Evolutionary conservation across 495 filamentous ascomycete genomes (phyloP).

Genomic region (Margaritispora aquatica): DNA sequence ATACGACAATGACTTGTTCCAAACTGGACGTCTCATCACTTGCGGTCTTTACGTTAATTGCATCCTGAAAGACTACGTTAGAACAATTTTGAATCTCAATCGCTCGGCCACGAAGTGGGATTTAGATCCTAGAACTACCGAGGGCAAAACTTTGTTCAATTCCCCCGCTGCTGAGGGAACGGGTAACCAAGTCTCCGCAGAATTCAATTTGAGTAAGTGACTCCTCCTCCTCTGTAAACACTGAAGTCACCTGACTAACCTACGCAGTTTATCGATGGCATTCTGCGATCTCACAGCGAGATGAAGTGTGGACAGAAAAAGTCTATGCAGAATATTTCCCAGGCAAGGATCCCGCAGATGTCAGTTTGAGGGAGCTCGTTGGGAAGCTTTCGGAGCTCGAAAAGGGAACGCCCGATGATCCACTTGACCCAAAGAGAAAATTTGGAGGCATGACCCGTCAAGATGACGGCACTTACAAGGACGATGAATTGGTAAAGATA

Average conservation of each 20-base stretch:
- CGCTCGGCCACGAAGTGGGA: constrained; percentile 67
- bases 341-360: constrained; percentile 43
- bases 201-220: constrained; percentile 53
- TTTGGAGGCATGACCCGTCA: constrained; percentile 59
- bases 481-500: constrained; percentile 64
- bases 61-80: constrained; percentile 74
- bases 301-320: constrained; percentile 68
- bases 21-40: constrained; percentile 71
- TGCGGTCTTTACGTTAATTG: constrained; percentile 84
- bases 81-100: constrained; percentile 80
- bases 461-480: constrained; percentile 52
- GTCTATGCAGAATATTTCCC: constrained; percentile 58
- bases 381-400: constrained; percentile 56
- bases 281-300: constrained; percentile 63
- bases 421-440: constrained; percentile 43
- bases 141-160: constrained; percentile 45
- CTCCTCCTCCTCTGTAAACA: background rate
- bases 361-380: constrained; percentile 52
- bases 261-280: constrained; percentile 65
- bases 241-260: constrained; percentile 20
- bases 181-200: constrained; percentile 72
- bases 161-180: constrained; percentile 55
- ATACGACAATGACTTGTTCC: constrained; percentile 80
- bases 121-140: constrained; percentile 57
- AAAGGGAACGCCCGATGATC: constrained; percentile 50